phyloP scores from a whole-genome alignment of 768 basidiomycete species.

The Russula vinacea region DNA sequence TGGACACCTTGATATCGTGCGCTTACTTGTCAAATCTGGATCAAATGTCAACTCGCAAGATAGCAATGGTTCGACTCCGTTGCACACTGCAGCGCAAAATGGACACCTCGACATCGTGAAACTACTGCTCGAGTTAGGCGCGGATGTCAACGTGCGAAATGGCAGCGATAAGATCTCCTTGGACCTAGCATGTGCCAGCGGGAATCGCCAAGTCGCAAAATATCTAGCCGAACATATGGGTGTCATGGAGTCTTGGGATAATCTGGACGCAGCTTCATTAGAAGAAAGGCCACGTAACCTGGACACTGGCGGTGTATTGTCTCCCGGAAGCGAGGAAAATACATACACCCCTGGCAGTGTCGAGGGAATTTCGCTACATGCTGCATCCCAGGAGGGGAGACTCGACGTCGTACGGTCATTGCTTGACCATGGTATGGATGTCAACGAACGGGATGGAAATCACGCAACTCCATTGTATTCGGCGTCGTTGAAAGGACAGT shows the following conservation, averaged over 20 bases:
- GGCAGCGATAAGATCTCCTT: background rate
- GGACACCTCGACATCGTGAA: too few relatives aligned
- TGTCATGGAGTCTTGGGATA: background rate
- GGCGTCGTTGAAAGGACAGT: background rate
- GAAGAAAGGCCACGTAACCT: too few relatives aligned
- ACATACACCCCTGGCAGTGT: too few relatives aligned
- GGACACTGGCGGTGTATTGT: background rate
- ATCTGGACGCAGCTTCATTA: too few relatives aligned
- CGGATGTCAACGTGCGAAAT: background rate
- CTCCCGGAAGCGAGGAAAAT: too few relatives aligned
- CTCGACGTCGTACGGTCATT: background rate
- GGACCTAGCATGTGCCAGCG: background rate
- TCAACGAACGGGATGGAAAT: background rate
- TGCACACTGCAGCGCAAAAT: too few relatives aligned
- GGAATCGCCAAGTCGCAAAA: background rate
- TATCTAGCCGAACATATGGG: background rate
- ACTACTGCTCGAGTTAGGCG: too few relatives aligned
- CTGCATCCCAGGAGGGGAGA: background rate
- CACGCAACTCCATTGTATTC: background rate
- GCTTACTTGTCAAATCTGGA: background rate
- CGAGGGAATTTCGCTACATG: background rate
- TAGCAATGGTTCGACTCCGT: too few relatives aligned
- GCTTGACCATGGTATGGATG: background rate
- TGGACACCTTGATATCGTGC: background rate
- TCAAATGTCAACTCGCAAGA: background rate